Base-by-base conservation (phyloP, 257 asterid genomes). In the Misopates orontium region DNA sequence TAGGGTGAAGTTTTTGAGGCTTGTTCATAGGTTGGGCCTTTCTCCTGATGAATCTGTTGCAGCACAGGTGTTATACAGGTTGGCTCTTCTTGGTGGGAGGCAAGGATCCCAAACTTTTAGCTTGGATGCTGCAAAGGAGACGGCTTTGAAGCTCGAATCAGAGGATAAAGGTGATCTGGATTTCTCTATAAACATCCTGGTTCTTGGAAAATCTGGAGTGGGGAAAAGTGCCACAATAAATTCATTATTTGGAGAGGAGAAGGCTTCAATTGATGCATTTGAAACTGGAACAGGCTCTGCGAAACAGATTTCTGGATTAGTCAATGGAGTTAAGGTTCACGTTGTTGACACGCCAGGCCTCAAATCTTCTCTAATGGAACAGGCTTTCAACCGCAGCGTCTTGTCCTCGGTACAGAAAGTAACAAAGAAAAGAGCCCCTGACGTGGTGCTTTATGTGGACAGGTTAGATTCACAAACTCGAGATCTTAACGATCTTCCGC, bases 141-240 rank as follows among this genome's bases (percentile, higher is more conserved):
- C 57, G 36, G 96, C 96, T 14, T 40, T 76, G 71, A 82, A 87
- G 80, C 96, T 93, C 6, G 98, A 93, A 79, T 66, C 80, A 19
- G 87, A 67, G 51, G 84, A 71, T 53, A 74, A 56, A 41, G 87
- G 83, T 56, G 79, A 73, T 73, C 54, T 92, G 80, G 86, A 89
- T 68, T 87, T 92, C 75, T 87, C 95, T 42, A 60, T 92, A 19
- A 84, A 83, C 83, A 83, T 93, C 49, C 79, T 87, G 75, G 96
- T 80, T 78, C 80, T 93, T 76, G 98, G 98, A 71, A 93, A 93
- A 73, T 83, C 88, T 52, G 98, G 98, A 31, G 95, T 87, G 77
- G 98, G 97, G 57, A 93, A 93, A 65, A 93, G 98, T 49, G 90
- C 98, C 47, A 93, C 95, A 40, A 77, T 93, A 72, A 93, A 93